Evolutionary conservation across 1,284 basidiomycete species (phyloP), one percentile per base, ranked within the genome.

Genomic region (Ceratobasidium papillatum): DNA sequence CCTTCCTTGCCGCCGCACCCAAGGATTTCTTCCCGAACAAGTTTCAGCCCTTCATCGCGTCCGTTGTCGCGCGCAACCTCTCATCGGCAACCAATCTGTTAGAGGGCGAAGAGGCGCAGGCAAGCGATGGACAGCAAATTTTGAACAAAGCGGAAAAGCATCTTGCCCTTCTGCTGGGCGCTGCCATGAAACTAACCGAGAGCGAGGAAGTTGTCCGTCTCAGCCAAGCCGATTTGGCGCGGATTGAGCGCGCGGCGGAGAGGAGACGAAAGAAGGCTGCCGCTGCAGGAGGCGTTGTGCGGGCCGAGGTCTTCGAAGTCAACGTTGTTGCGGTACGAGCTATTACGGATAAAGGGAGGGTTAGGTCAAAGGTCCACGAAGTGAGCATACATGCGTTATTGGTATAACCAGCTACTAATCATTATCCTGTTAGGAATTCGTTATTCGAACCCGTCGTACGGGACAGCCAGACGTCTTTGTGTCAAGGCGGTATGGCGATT

Each of bases 401-500:
- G 25, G 30, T 3, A 43, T 30, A 43, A 27, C n/a, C 27, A 11
- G 14, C 36, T 8, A n/a, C 74, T 61, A 32, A 65, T 36, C 30
- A 12, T 52, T 27, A 47, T 11, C n/a, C n/a, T n/a, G 56, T 19
- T 79, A 96, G 93, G 97, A 99, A 85, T 99, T 99, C 81, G 90
- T 99, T 79, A 91, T 99, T 45, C 89, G 94, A 36, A 99, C 97
- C 0, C 87, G 91, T 14, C 86, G 94, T 41, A 87, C 89, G 2
- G 87, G 89, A 12, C 87, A 87, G 76, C 86, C 86, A 0, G 95
- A 98, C 78, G 87, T 95, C 3, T 96, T 90, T 80, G 97, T 99
- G 1, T 94, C 95, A 0, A 88, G 98, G 75, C 87, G 98, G 77
- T 97, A 99, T 80, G 96, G 97, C 14, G 97, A 99, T 81, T 99